These are phyloP conservation scores for Camelina neglecta DNA, from an alignment of 345 rosid species.

Conservation along the genomic window DNA sequence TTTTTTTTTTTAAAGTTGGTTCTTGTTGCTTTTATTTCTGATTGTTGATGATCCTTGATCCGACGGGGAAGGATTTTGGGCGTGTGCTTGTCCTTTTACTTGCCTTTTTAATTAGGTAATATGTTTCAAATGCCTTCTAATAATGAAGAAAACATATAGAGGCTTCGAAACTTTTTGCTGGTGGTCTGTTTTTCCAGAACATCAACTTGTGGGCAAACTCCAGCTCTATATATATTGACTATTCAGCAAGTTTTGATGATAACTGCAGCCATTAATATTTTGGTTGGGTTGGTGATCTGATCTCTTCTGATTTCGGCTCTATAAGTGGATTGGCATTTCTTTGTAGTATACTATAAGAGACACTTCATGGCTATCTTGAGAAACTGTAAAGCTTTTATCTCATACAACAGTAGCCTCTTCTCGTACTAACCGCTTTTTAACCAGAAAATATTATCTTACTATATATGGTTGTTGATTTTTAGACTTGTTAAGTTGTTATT, in stretches of 20 bases:
- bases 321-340: neutral
- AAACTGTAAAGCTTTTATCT: neutral
- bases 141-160: constrained; percentile 47
- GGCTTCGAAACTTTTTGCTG: constrained; percentile 82
- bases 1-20: neutral
- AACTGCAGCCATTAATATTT: constrained; percentile 48
- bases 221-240: constrained; percentile 69
- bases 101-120: constrained; percentile 6
- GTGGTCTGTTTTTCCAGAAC: constrained; percentile 97
- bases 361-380: too few relatives aligned
- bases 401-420: constrained; percentile 11
- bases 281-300: neutral
- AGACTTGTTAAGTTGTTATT: constrained; percentile 1
- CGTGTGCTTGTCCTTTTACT: constrained; percentile 74
- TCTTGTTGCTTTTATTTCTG: constrained; percentile 17
- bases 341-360: constrained; percentile 19
- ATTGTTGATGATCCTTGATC: too few relatives aligned
- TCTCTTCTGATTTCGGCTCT: too few relatives aligned
- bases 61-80: constrained; percentile 82
- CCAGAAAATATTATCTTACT: neutral
- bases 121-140: constrained; percentile 38
- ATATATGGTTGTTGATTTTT: neutral
- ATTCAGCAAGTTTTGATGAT: constrained; percentile 86
- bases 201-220: constrained; percentile 84
- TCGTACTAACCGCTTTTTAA: neutral